A percentile compares a stretch with the other conserved stretches of the same genome.
Conservation (phyloP, 371 early-diverging fungal genomes). For the Syncephalis fuscata region DNA sequence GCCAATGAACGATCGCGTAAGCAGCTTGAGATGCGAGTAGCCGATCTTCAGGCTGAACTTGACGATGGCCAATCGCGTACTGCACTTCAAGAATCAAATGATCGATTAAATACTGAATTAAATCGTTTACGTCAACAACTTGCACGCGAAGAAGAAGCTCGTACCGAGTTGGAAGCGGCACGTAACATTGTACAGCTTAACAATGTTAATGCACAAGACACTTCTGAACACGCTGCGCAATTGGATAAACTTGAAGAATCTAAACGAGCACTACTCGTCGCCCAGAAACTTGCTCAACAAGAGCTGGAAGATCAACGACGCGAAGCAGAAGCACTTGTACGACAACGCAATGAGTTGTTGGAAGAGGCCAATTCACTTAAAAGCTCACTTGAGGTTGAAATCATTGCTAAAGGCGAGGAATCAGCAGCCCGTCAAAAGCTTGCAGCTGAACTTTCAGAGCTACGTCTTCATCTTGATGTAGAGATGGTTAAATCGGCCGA, state of each 20-base stretch:
- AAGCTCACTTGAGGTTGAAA: slow-evolving; percentile 36
- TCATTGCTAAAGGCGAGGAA: slow-evolving; percentile 28
- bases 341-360: slow-evolving; percentile 26
- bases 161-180: slow-evolving; percentile 26
- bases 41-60: slow-evolving; percentile 31
- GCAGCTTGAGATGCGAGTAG: slow-evolving; percentile 39
- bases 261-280: slow-evolving; percentile 50
- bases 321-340: slow-evolving; percentile 32
- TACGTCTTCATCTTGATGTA: slow-evolving; percentile 15
- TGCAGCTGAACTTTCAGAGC: slow-evolving; percentile 18
- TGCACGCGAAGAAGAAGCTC: slow-evolving; percentile 36
- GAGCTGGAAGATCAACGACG: slow-evolving; percentile 55
- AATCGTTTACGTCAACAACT: slow-evolving; percentile 34
- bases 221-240: slow-evolving; percentile 42
- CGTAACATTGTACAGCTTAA: slow-evolving; percentile 26
- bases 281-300: slow-evolving; percentile 49
- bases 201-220: slow-evolving; percentile 25
- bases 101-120: slow-evolving; percentile 44
- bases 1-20: slow-evolving; percentile 32
- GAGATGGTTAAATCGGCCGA: slow-evolving; percentile 26
- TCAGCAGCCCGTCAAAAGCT: slow-evolving; percentile 11
- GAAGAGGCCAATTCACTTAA: slow-evolving; percentile 51
- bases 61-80: slow-evolving; percentile 32
- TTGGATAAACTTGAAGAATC: slow-evolving; percentile 63
- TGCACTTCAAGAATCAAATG: slow-evolving; percentile 27